A percentile compares a stretch with the other conserved stretches of the same genome.
Evolutionary conservation across 306 rosid genomes (phyloP).

Genomic region (Vigna hirtella): DNA sequence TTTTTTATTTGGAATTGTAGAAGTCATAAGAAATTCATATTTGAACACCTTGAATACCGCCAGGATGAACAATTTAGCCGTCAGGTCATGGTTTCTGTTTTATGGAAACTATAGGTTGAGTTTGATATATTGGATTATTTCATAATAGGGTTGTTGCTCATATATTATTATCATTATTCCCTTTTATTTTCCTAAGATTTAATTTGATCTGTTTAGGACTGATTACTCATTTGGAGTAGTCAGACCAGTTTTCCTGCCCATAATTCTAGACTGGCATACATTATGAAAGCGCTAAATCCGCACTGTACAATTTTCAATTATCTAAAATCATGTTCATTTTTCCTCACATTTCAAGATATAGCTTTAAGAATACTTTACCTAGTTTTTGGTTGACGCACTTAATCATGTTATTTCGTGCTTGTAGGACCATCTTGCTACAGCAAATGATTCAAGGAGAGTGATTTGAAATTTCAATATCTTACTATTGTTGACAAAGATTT

Average conservation of each 20-base stretch:
- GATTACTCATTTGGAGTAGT: neutral
- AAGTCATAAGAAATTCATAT: neutral
- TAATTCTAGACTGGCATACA: neutral
- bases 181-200: neutral
- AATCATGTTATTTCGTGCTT: neutral
- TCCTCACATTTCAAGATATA: neutral
- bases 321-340: neutral
- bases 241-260: neutral
- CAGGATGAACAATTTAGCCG: conserved; percentile 10
- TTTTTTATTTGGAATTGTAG: neutral
- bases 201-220: neutral
- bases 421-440: conserved; percentile 24
- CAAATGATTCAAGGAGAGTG: conserved; percentile 16
- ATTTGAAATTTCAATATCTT: conserved; percentile 17
- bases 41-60: conserved; percentile 5
- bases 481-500: neutral
- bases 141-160: neutral
- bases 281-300: neutral
- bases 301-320: neutral
- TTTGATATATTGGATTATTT: neutral
- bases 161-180: neutral
- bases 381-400: neutral
- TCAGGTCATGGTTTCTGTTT: conserved; percentile 9
- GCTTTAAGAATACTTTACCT: neutral
- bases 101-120: neutral